These are phyloP conservation scores for Biscogniauxia sp. DNA, from an alignment of 2,329 filamentous ascomycete species.

Conservation along the genomic window DNA sequence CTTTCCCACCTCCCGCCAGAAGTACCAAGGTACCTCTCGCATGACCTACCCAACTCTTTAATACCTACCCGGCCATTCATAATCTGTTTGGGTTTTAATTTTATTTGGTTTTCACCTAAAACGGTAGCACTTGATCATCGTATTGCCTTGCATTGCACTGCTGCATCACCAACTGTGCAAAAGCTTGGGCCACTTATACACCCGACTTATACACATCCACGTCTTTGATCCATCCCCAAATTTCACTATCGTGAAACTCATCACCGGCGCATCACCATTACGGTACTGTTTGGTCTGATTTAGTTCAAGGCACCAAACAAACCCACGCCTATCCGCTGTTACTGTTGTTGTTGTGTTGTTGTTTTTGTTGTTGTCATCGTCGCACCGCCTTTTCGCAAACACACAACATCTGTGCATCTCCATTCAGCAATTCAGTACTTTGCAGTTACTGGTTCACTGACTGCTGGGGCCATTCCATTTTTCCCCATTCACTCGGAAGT, in stretches of 20 bases:
- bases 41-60: slow-evolving; percentile 15
- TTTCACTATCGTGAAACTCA: slow-evolving; percentile 22
- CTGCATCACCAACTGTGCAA: slow-evolving; percentile 13
- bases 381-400: slow-evolving; percentile 6
- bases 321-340: not conserved
- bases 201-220: not conserved
- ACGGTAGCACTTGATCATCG: slow-evolving; percentile 16
- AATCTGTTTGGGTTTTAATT: slow-evolving; percentile 23
- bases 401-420: slow-evolving; percentile 6
- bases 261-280: slow-evolving; percentile 13
- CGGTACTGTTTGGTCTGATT: slow-evolving; percentile 25
- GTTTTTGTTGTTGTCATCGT: not conserved
- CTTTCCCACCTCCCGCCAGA: slow-evolving; percentile 12
- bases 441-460: not conserved
- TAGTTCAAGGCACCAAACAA: slow-evolving; percentile 25
- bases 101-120: slow-evolving; percentile 27
- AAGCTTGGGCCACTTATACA: slow-evolving; percentile 23
- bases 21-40: slow-evolving; percentile 28
- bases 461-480: not conserved
- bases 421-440: not conserved
- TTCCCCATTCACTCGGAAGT: slow-evolving; percentile 1
- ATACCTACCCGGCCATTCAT: slow-evolving; percentile 12
- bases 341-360: too few species aligned
- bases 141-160: slow-evolving; percentile 6
- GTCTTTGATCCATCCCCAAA: not conserved